phyloP scores from a whole-genome alignment of 2,329 filamentous ascomycete species.

The Venturia aucupariae region DNA sequence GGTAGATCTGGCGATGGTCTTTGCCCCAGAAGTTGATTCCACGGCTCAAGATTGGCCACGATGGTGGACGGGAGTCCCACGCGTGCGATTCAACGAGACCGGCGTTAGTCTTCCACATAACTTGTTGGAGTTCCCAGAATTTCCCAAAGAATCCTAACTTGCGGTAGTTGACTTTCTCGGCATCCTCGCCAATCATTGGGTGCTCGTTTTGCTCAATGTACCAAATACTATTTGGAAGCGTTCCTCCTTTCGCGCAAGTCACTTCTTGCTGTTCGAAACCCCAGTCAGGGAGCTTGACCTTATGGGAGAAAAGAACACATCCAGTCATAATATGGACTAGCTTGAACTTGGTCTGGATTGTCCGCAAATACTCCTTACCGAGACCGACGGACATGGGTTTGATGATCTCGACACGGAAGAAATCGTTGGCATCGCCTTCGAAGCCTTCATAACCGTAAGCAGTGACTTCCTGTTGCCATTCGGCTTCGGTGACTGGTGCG shows the following conservation, averaged over 20 bases:
- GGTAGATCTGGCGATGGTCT: conserved; percentile 88
- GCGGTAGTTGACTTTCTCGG: conserved; percentile 93
- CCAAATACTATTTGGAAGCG: conserved; percentile 93
- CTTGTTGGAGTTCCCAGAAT: conserved; percentile 92
- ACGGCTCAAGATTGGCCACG: conserved; percentile 84
- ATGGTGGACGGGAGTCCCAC: conserved; percentile 91
- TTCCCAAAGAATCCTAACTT: conserved; percentile 94
- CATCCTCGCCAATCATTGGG: conserved; percentile 60
- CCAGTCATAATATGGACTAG: conserved; percentile 95
- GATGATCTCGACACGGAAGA: conserved; percentile 90
- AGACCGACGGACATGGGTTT: conserved; percentile 75
- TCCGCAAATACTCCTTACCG: conserved; percentile 78
- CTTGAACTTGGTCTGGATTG: conserved; percentile 94
- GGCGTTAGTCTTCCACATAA: conserved; percentile 99
- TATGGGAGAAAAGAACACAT: conserved; percentile 94
- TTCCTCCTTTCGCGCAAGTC: conserved; percentile 87
- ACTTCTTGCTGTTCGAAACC: conserved; percentile 97
- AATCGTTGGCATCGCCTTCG: conserved; percentile 90
- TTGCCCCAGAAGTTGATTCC: conserved; percentile 99
- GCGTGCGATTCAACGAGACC: conserved; percentile 93
- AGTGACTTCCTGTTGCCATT: conserved; percentile 90
- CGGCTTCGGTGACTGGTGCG: conserved; percentile 33
- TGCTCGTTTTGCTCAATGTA: conserved; percentile 90
- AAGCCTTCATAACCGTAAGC: conserved; percentile 98
- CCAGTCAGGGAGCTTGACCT: conserved; percentile 97